Evolutionary conservation across 805 yeast species (phyloP), one percentile per base, ranked within the genome.

Genomic region (Candida quercuum): DNA sequence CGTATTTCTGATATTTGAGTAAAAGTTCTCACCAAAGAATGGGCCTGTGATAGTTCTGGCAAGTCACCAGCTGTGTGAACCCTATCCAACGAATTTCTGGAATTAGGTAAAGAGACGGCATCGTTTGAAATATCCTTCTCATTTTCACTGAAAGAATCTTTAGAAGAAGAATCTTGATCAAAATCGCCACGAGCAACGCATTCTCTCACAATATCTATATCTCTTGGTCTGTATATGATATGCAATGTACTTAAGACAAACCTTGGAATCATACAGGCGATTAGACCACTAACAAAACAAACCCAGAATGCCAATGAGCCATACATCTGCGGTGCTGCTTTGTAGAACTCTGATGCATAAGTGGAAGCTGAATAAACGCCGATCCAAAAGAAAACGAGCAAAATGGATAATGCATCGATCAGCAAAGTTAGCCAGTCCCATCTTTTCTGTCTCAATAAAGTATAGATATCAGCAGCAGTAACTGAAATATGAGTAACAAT

Each of bases 351-450:
- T 11, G 68, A 70, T 40, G 82, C 23, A 28, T 16, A 66, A 33
- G 53, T 56, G 2, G 64, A 35, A 0, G 74, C 54, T 4, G 84
- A 66, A 12, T 91, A 85, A 33, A 82, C 67, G 45, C 91, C 91
- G 2, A 89, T 78, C 94, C 94, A 85, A 22, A 72, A 80, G 55
- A 74, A 80, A 24, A 83, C 65, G 14, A 82, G 49, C 20, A 83
- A 45, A 32, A 78, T 69, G 2, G 91, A 81, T 16, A 84, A 50
- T 3, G 66, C 63, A 37, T 74, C 71, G 41, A 81, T 70, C 38
- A 80, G 51, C 11, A 67, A 51, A 5, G 83, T 72, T 32, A 81
- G 64, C 86, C 87, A 83, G 60, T 85, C 94, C 94, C 94, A 85
- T 53, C 87, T 71, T 53, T 73, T 74, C 54, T 81, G 86, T 49